Evolutionary conservation across 2,329 filamentous ascomycete species (phyloP).

Genomic region (Alternaria ventricosa): DNA sequence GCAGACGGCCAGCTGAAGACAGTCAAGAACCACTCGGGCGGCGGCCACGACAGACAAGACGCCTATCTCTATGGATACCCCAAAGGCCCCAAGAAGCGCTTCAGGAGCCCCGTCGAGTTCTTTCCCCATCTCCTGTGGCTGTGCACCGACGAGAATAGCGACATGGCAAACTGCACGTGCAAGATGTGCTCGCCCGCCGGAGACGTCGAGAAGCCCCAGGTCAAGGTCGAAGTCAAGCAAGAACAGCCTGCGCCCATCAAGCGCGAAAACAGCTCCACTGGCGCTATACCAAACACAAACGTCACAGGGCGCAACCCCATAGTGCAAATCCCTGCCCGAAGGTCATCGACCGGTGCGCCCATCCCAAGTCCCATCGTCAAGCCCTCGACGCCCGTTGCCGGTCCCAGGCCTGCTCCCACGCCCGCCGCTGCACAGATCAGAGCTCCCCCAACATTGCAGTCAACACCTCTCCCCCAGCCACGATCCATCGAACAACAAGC

Average conservation of each 20-base stretch:
- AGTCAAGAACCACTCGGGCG: constrained; percentile 57
- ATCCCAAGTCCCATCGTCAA: constrained; percentile 31
- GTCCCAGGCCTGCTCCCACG: background rate
- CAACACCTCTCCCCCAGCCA: constrained; percentile 50
- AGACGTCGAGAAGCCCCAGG: constrained; percentile 48
- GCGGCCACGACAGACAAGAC: constrained; percentile 62
- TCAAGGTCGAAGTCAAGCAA: constrained; percentile 31
- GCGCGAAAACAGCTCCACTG: constrained; percentile 31
- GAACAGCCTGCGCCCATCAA: constrained; percentile 30
- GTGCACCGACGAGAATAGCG: constrained; percentile 58
- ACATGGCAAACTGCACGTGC: constrained; percentile 63
- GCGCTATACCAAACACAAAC: background rate
- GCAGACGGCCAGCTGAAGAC: constrained; percentile 56
- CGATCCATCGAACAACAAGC: constrained; percentile 57
- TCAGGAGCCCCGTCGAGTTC: constrained; percentile 65
- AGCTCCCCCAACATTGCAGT: constrained; percentile 30
- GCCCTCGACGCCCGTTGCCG: constrained; percentile 14
- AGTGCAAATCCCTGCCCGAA: constrained; percentile 36
- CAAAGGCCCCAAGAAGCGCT: constrained; percentile 62
- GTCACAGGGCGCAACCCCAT: constrained; percentile 23
- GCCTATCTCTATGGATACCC: constrained; percentile 68
- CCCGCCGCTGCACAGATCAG: constrained; percentile 29
- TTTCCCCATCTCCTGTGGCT: constrained; percentile 67
- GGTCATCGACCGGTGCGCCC: constrained; percentile 25
- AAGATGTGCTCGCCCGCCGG: constrained; percentile 61